Percentiles rank a stretch among this genome's conserved stretches.
These are phyloP conservation scores for Huntiella moniliformis DNA, from an alignment of 2,329 filamentous ascomycete genomes.

Conservation along the genomic window DNA sequence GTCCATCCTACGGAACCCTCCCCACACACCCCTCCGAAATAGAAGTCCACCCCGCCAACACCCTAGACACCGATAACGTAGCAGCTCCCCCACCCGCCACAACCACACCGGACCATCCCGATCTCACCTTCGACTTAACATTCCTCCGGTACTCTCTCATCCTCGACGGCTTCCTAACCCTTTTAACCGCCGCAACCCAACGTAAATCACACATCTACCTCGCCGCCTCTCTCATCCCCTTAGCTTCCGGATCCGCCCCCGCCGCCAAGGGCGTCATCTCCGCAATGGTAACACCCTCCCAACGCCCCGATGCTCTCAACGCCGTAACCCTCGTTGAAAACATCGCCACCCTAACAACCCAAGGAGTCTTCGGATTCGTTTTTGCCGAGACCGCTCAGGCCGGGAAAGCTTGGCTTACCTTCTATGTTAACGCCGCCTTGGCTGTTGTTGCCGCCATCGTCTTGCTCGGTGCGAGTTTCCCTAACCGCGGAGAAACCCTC, in stretches of 20 bases:
- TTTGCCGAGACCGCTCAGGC: conserved; percentile 44
- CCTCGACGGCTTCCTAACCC: conserved; percentile 45
- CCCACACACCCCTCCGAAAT: conserved; percentile 23
- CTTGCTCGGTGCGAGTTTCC: conserved; percentile 8
- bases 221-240: conserved; percentile 43
- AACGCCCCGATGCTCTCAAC: conserved; percentile 47
- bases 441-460: conserved; percentile 7
- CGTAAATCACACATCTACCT: conserved; percentile 51
- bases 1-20: conserved; percentile 13
- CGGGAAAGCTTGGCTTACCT: conserved; percentile 42
- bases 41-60: conserved; percentile 23
- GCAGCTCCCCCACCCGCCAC: conserved; percentile 17
- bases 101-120: conserved; percentile 19
- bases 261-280: conserved; percentile 57
- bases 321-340: conserved; percentile 54
- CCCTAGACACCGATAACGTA: conserved; percentile 24
- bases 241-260: conserved; percentile 49
- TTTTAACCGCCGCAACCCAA: conserved; percentile 41
- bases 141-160: conserved; percentile 49
- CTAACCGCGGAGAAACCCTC: conserved; percentile 6
- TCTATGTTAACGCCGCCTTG: conserved; percentile 42
- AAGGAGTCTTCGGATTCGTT: conserved; percentile 46
- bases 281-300: conserved; percentile 43
- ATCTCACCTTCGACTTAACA: conserved; percentile 43
- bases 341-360: conserved; percentile 43